Conservation (phyloP, 2,329 filamentous ascomycete species). For the Neofusicoccum cordaticola region DNA sequence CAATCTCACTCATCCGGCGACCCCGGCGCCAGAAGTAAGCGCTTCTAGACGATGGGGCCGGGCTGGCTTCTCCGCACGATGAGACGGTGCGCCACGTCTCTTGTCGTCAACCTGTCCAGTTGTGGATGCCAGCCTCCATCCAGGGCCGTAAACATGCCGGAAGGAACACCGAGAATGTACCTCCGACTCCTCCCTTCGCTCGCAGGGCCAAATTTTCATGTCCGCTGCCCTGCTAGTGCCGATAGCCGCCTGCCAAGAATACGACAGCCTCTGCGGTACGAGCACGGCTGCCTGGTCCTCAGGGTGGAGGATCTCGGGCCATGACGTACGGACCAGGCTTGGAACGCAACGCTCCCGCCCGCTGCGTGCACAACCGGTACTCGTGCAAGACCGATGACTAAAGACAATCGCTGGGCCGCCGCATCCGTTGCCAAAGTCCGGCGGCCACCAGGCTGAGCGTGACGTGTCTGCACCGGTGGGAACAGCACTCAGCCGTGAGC, state of each 20-base stretch:
- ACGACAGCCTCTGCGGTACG: neutral
- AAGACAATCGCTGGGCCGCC: neutral
- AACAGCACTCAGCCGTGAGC: neutral
- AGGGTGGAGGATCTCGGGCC: neutral
- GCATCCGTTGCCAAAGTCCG: neutral
- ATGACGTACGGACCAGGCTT: neutral
- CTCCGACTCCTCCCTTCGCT: neutral
- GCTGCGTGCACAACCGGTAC: neutral
- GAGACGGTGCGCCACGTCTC: too few species aligned
- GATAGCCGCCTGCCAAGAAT: neutral
- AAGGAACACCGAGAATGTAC: neutral
- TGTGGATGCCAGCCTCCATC: neutral
- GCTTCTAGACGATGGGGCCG: too few species aligned
- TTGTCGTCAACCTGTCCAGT: neutral
- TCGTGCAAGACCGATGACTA: neutral
- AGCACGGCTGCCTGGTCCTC: neutral
- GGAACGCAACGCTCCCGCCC: neutral
- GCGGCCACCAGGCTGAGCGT: neutral
- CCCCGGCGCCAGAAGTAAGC: too few species aligned
- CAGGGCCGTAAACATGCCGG: neutral
- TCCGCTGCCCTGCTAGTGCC: neutral
- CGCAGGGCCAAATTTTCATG: too few species aligned
- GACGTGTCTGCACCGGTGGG: neutral
- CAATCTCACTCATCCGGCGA: too few species aligned
- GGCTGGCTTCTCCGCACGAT: too few species aligned